Conservation (phyloP, 257 asterid genomes). For the Primulina huaijiensis region DNA sequence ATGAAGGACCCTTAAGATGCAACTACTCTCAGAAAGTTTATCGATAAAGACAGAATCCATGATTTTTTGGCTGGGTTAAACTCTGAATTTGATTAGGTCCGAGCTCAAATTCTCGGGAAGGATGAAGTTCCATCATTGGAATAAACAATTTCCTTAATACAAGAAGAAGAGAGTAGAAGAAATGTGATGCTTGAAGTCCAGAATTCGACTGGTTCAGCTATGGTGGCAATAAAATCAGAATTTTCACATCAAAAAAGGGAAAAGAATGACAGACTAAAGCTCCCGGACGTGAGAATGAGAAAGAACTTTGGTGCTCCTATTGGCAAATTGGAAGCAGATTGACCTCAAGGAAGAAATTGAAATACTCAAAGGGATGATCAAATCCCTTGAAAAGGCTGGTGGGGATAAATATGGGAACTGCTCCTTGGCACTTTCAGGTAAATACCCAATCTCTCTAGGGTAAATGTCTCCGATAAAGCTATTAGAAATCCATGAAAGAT, state of each 20-base stretch:
- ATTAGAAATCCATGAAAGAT: too few relatives aligned
- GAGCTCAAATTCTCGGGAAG: neutral
- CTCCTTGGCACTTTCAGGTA: too few relatives aligned
- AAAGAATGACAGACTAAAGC: neutral
- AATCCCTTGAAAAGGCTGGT: too few relatives aligned
- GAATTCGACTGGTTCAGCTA: too few relatives aligned
- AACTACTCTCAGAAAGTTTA: neutral
- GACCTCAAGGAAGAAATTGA: too few relatives aligned
- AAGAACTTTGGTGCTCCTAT: neutral
- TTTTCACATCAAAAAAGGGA: neutral
- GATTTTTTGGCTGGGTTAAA: neutral
- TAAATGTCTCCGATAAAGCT: too few relatives aligned
- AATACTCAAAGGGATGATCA: too few relatives aligned
- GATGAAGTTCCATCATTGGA: neutral
- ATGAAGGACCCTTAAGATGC: neutral
- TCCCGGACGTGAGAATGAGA: neutral
- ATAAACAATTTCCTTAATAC: neutral
- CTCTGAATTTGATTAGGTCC: neutral
- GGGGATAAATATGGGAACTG: too few relatives aligned
- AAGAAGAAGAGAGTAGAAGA: neutral
- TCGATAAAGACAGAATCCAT: neutral
- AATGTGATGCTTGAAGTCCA: neutral
- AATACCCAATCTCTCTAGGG: too few relatives aligned
- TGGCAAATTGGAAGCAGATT: neutral
- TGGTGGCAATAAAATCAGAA: neutral